These are phyloP conservation scores for Penicillium arizonense DNA, from an alignment of 495 filamentous ascomycete genomes.

Conservation along the genomic window DNA sequence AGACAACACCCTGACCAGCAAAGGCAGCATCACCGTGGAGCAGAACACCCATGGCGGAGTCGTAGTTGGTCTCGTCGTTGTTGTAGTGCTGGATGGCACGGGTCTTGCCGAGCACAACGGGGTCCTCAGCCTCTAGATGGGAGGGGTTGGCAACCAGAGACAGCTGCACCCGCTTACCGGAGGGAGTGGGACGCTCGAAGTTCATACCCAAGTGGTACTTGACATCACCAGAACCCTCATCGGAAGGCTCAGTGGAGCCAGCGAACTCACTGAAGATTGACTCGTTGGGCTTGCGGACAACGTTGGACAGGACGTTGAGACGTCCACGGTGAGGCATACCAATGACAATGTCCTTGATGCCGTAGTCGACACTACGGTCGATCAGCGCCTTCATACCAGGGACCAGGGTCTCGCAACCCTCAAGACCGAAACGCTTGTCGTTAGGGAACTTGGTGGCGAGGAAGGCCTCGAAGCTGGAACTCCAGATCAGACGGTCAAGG, in stretches of 20 bases:
- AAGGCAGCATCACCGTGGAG: constrained; percentile 98
- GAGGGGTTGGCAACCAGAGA: constrained; percentile 98
- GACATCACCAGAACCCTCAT: constrained; percentile 97
- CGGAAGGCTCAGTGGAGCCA: constrained; percentile 80
- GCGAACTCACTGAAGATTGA: constrained; percentile 99
- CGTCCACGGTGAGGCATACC: constrained; percentile 99
- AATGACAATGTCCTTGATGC: constrained; percentile 97
- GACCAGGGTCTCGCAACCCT: constrained; percentile 93
- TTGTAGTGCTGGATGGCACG: constrained; percentile 99
- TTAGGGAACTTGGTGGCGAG: constrained; percentile 96
- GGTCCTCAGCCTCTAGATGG: constrained; percentile 97
- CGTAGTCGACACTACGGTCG: constrained; percentile 95
- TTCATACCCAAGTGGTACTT: constrained; percentile 99
- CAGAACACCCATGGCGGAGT: constrained; percentile 89
- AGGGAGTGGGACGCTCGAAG: constrained; percentile 97
- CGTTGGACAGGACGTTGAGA: constrained; percentile 96
- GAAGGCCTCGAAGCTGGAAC: constrained; percentile 93
- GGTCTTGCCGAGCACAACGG: constrained; percentile 95
- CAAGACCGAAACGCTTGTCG: constrained; percentile 97
- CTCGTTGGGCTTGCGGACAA: constrained; percentile 97
- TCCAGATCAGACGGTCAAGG: constrained; percentile 96
- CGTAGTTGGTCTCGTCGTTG: constrained; percentile 83
- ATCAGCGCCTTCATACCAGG: constrained; percentile 99
- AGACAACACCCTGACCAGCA: constrained; percentile 93
- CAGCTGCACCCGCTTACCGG: constrained; percentile 96